Evolutionary conservation across 352 stramenopile species (phyloP).

Genomic region (Aphanomyces astaci): DNA sequence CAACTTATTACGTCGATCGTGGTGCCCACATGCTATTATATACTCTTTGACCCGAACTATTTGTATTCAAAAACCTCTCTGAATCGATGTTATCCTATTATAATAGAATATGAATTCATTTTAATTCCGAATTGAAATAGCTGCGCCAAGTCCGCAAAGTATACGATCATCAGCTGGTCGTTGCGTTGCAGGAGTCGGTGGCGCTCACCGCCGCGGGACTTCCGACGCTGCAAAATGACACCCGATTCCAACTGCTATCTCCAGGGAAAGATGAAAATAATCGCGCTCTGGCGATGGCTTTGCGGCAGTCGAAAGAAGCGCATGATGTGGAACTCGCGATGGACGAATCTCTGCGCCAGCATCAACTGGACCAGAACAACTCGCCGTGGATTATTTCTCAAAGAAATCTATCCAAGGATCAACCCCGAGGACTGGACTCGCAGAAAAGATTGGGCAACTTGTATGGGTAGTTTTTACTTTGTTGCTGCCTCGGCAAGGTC

Average conservation of each 20-base stretch:
- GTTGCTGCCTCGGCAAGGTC: too few species aligned
- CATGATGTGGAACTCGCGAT: neutral
- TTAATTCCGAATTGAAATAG: too few species aligned
- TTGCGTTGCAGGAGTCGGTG: constrained; percentile 68
- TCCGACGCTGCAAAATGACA: neutral
- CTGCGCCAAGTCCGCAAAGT: constrained; percentile 82
- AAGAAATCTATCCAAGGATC: neutral
- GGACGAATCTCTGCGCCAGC: neutral
- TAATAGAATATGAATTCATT: too few species aligned
- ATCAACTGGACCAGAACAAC: neutral
- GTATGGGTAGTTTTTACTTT: too few species aligned
- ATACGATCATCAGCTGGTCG: constrained; percentile 64
- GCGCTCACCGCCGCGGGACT: neutral
- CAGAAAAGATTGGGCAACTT: neutral
- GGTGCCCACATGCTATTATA: too few species aligned
- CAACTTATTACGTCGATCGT: too few species aligned
- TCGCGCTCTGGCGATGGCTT: neutral
- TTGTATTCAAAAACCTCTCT: too few species aligned
- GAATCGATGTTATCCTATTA: too few species aligned
- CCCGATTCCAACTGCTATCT: neutral
- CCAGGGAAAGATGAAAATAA: neutral
- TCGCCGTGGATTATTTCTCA: neutral
- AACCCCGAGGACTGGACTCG: neutral
- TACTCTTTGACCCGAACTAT: too few species aligned
- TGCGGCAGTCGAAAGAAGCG: neutral